Percentiles rank a stretch among this genome's conserved stretches.
phyloP scores from a whole-genome alignment of 306 rosid genomes.

The Quercus aquifolioides region DNA sequence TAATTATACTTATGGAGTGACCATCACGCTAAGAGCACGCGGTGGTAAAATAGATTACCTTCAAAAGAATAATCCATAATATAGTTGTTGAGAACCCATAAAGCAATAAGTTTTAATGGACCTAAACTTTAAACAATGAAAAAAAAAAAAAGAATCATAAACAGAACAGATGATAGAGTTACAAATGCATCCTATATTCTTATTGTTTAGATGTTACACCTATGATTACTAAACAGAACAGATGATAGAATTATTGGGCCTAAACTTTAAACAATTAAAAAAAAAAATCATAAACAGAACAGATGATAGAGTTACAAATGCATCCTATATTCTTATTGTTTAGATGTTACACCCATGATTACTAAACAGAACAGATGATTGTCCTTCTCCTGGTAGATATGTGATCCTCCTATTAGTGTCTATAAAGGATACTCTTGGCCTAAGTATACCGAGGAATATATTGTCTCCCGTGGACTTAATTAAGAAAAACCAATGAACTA shows the following conservation, averaged over 20 bases:
- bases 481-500: too few relatives aligned
- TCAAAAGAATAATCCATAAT: too few relatives aligned
- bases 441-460: constrained; percentile 63
- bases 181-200: background rate
- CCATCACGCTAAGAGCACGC: too few relatives aligned
- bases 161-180: background rate
- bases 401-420: constrained; percentile 82
- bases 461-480: constrained; percentile 60
- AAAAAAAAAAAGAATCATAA: too few relatives aligned
- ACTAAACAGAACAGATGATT: background rate
- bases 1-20: too few relatives aligned
- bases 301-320: background rate
- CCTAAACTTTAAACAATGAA: too few relatives aligned
- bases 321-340: background rate
- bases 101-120: too few relatives aligned
- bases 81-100: too few relatives aligned
- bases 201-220: background rate
- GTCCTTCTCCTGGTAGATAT: constrained; percentile 46
- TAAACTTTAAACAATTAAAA: too few relatives aligned
- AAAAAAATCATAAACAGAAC: too few relatives aligned
- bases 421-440: constrained; percentile 70
- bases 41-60: too few relatives aligned
- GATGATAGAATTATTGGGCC: too few relatives aligned
- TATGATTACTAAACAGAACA: background rate
- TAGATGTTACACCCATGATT: background rate